Evolutionary conservation across 805 yeast species (phyloP).

Genomic region (Millerozyma acaciae): DNA sequence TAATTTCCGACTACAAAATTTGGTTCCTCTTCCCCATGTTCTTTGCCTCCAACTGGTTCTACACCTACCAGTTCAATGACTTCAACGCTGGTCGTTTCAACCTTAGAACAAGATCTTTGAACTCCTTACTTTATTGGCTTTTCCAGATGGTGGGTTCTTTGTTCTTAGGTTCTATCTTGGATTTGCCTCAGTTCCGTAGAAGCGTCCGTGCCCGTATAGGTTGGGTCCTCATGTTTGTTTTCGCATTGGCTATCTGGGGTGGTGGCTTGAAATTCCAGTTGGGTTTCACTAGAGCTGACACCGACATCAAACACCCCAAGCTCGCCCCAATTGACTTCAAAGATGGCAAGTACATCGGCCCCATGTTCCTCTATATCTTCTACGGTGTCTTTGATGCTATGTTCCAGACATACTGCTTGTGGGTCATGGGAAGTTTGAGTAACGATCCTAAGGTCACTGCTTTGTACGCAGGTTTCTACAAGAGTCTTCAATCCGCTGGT

Average conservation of each 20-base stretch:
- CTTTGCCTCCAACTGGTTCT: constrained; percentile 62
- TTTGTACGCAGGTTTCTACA: constrained; percentile 58
- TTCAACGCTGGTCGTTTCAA: constrained; percentile 54
- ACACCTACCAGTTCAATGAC: constrained; percentile 61
- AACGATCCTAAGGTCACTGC: constrained; percentile 55
- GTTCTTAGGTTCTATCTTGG: constrained; percentile 46
- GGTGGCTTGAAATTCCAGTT: constrained; percentile 51
- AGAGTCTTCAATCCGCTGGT: constrained; percentile 62
- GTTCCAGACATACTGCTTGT: constrained; percentile 55
- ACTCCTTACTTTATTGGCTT: constrained; percentile 58
- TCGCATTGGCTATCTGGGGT: constrained; percentile 53
- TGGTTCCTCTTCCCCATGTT: constrained; percentile 56
- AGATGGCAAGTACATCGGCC: constrained; percentile 49
- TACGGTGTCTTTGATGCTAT: constrained; percentile 59
- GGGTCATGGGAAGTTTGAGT: constrained; percentile 57
- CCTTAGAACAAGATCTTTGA: constrained; percentile 57
- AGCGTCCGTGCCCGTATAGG: constrained; percentile 46
- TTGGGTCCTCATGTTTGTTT: constrained; percentile 34
- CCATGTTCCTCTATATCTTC: constrained; percentile 58
- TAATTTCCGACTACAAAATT: constrained; percentile 42
- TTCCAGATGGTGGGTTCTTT: constrained; percentile 58
- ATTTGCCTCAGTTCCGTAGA: constrained; percentile 38
- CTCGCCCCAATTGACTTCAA: constrained; percentile 42
- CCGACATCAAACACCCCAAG: constrained; percentile 4
- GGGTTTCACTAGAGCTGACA: constrained; percentile 36